These are phyloP conservation scores for Emmonsiellopsis sp. DNA, from an alignment of 2,329 filamentous ascomycete species.

Conservation along the genomic window DNA sequence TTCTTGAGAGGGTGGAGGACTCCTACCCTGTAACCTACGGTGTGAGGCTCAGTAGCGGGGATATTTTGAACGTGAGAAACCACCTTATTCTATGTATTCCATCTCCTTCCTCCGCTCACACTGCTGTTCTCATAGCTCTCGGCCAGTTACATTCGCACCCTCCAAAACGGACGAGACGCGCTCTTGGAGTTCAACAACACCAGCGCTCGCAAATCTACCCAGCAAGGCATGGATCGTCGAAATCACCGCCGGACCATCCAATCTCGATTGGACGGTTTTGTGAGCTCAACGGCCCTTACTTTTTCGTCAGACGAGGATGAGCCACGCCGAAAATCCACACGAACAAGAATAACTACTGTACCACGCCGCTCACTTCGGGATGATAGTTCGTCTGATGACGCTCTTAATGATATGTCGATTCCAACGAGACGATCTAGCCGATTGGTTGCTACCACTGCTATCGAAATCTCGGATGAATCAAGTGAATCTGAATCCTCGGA, in stretches of 20 bases:
- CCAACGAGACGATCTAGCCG: neutral
- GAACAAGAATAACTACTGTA: neutral
- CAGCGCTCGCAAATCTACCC: neutral
- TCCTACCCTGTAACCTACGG: conserved; percentile 3
- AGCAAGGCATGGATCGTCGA: neutral
- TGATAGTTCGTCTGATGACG: neutral
- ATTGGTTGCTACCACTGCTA: neutral
- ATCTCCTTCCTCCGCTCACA: neutral
- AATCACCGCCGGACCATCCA: neutral
- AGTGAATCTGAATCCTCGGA: neutral
- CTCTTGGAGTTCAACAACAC: neutral
- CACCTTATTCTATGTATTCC: neutral
- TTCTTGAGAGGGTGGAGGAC: conserved; percentile 6
- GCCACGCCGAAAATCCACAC: neutral
- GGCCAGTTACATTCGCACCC: neutral
- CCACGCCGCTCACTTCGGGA: neutral
- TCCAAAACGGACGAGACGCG: neutral
- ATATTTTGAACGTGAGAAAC: conserved; percentile 7
- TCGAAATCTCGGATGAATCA: neutral
- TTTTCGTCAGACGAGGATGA: conserved; percentile 13
- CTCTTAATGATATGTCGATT: neutral
- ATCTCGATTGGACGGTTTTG: conserved; percentile 5
- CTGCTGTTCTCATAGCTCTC: neutral
- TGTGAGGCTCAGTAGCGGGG: conserved; percentile 9
- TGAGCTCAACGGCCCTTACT: conserved; percentile 9